Evolutionary conservation across 805 yeast species (phyloP).

Genomic region (Pichia deserticola): DNA sequence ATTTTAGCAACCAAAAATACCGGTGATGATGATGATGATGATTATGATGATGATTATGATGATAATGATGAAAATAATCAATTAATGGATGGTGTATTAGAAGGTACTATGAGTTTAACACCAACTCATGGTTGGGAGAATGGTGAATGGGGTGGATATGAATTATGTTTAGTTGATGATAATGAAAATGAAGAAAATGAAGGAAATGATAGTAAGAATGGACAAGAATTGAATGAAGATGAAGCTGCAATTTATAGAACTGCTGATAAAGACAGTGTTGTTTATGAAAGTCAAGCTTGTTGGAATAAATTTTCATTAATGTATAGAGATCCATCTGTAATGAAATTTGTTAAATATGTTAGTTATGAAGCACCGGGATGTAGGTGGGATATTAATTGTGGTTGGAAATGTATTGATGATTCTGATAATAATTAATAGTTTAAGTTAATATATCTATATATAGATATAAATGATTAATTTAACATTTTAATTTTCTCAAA

Average conservation of each 20-base stretch:
- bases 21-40: conserved; percentile 29
- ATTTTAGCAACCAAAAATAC: conserved; percentile 66
- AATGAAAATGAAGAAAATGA: conserved; percentile 28
- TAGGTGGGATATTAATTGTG: conserved; percentile 82
- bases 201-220: background rate
- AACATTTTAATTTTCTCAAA: too few relatives aligned
- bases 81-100: conserved; percentile 49
- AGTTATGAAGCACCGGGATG: conserved; percentile 83
- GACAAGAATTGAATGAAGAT: conserved; percentile 32
- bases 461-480: background rate
- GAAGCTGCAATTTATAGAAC: conserved; percentile 83
- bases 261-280: conserved; percentile 65
- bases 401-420: conserved; percentile 60
- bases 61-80: conserved; percentile 12
- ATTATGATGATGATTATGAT: conserved; percentile 17
- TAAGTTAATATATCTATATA: too few relatives aligned
- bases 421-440: conserved; percentile 22
- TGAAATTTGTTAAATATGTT: conserved; percentile 88
- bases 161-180: conserved; percentile 71
- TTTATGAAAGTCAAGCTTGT: conserved; percentile 70
- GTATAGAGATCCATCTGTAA: conserved; percentile 76
- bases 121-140: conserved; percentile 79
- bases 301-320: conserved; percentile 78
- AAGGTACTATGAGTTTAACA: conserved; percentile 76
- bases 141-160: conserved; percentile 94